A percentile compares a stretch with the other conserved stretches of the same genome.
phyloP scores from a whole-genome alignment of 108 stramenopile genomes.

The Aurantiochytrium sp. region DNA sequence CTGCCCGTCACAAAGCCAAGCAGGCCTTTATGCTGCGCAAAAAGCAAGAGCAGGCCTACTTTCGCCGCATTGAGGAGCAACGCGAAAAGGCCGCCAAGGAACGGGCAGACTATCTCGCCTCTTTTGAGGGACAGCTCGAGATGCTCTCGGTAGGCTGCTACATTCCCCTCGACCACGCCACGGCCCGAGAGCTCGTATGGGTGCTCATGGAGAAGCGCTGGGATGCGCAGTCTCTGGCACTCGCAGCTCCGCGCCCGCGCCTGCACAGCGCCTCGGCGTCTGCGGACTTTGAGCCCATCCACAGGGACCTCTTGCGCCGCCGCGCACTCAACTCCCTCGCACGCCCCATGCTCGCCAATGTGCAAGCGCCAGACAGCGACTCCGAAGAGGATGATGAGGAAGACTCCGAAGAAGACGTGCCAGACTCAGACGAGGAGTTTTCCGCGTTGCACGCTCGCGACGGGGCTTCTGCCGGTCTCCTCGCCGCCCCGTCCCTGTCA shows the following conservation, averaged over 20 bases:
- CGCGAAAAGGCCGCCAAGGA: neutral
- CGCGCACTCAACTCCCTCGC: neutral
- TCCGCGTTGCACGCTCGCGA: too few species aligned
- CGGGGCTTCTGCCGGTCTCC: too few species aligned
- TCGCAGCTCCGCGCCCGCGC: neutral
- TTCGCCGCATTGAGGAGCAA: neutral
- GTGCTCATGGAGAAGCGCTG: slow-evolving; percentile 1
- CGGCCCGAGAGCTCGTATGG: neutral
- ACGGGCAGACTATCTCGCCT: neutral
- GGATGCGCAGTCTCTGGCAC: neutral
- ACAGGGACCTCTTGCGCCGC: neutral
- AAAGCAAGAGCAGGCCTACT: neutral
- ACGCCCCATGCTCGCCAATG: neutral
- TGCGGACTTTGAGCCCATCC: neutral
- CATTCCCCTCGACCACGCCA: neutral
- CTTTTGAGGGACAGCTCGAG: neutral
- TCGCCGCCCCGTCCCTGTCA: too few species aligned
- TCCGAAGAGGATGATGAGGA: slow-evolving; percentile 27
- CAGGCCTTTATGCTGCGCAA: slow-evolving; percentile 6
- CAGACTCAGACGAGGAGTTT: neutral
- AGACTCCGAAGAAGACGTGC: neutral
- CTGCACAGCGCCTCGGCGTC: neutral
- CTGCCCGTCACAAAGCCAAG: slow-evolving; percentile 20
- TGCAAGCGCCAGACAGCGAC: neutral
- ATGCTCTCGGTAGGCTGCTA: neutral